Percentiles rank a stretch among this genome's conserved stretches.
Conservation (phyloP, 306 rosid genomes). For the Quercus cerris region DNA sequence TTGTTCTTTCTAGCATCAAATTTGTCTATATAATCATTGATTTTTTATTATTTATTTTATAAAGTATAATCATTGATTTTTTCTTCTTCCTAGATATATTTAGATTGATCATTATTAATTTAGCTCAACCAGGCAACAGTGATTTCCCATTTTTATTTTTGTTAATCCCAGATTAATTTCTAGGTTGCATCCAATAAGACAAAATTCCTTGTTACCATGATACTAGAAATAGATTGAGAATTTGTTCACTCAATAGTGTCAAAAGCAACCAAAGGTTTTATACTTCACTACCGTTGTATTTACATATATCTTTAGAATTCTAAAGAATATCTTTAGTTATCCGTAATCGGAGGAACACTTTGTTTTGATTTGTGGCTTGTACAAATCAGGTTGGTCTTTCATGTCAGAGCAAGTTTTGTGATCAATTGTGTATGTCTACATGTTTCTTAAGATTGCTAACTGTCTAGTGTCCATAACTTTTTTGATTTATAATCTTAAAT, state of each 20-base stretch:
- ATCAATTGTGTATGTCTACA: not conserved
- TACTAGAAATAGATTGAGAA: conserved; percentile 11
- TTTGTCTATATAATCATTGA: not conserved
- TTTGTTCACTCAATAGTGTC: conserved; percentile 7
- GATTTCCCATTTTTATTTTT: conserved; percentile 35
- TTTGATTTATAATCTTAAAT: not conserved
- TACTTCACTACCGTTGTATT: not conserved
- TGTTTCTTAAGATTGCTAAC: not conserved
- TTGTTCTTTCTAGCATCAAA: not conserved
- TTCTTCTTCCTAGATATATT: not conserved
- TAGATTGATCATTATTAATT: conserved; percentile 25
- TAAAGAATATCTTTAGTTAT: not conserved
- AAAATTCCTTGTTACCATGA: conserved; percentile 3
- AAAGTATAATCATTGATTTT: not conserved
- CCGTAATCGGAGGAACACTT: too few relatives aligned
- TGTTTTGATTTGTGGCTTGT: not conserved
- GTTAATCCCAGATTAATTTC: conserved; percentile 35
- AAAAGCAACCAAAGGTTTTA: conserved; percentile 10
- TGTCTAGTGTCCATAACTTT: not conserved
- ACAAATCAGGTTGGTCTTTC: not conserved
- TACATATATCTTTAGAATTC: not conserved
- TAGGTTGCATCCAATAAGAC: conserved; percentile 46
- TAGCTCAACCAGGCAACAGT: conserved; percentile 31
- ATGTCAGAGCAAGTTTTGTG: not conserved
- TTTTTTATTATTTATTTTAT: not conserved